Base-by-base conservation (phyloP, 2,329 filamentous ascomycete genomes). In the Penicillium sp. region DNA sequence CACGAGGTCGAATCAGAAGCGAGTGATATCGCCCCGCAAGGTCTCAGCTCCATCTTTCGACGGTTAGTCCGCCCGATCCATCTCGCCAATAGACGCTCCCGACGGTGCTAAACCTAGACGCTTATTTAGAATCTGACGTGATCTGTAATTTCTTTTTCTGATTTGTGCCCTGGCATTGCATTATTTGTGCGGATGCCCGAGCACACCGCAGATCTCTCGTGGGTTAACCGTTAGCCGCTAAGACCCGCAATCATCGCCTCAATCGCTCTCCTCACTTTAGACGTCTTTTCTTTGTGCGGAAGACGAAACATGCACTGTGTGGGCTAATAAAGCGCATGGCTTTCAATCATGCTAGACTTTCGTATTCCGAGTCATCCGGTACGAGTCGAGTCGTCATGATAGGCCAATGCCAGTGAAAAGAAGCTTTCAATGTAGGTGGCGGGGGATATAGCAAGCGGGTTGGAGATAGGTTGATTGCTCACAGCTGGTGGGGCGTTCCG, bases 401-500 rank as follows among this genome's bases (percentile, higher is more conserved):
- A 25, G 16, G 27, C 29, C n/a, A 34, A 45, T 38, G 4, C 22
- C 14, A 7, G 19, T 28, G 14, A 22, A 18, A 4, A 25, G 6
- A 25, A 25, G 5, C 22, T 7, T 25, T 25, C 22, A 22, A 35
- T 13, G 22, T 29, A 11, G 10, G 49, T 46, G 42, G 52, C 53
- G 50, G 52, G 51, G 47, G 29, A 29, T n/a, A 42, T 47, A 52
- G 4, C 39, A 51, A 36, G 50, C 45, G 33, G 49, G 53, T 54
- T 34, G 53, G 40, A 46, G 13, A 49, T 31, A n/a, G 31, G 36
- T 19, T 28, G 29, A 54, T 56, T 51, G 38, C 33, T 52, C 47
- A 42, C 44, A 34, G 40, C 27, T 10, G 16, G 50, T 56, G 53
- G 55, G 50, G 53, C n/a, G n/a, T n/a, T n/a, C n/a, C n/a, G n/a